Base-by-base conservation (phyloP, 352 stramenopile species). In the Globisporangium solare region DNA sequence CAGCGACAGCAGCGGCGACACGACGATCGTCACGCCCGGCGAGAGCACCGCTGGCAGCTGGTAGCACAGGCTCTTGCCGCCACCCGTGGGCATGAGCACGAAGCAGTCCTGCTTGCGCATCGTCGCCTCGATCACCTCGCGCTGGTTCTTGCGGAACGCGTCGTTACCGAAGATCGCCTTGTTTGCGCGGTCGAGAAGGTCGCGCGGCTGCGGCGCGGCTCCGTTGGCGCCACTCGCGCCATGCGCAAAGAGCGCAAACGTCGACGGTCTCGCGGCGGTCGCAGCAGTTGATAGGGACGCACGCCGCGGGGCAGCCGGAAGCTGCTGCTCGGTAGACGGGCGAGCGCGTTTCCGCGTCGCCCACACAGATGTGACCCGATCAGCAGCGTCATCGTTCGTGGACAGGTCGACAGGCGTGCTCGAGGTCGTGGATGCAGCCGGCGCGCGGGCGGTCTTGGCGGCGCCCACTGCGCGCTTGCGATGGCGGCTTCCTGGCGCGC, bases 11-110 rank as follows among this genome's bases (percentile, higher is more conserved):
- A 99, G 58, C 18, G 94, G 94, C 2, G 90, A 97, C 51, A 98
- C 83, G 1, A 98, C 94, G 37, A 99, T 76, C 0, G 94, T 98
- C 37, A 99, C 72, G 12, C 85, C 79, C 0, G 71, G 66, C 2
- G 73, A 76, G 0, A 92, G 64, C 22, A 92, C 71, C 0, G 81
- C 81, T 14, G 81, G 81, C 1, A 89, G 63, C 68, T 98, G 88
- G 62, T 98, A 98, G 55, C 85, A 97, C 13, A 99, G 68, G 61
- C 82, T 93, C 67, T 95, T 96, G 60, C 87, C 87, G n/a, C 86
- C 87, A 47, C 87, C 88, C 20, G 94, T 98, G 48, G 90, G 86
- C 94, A 98, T 98, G 39, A 98, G 75, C 56, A 97, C 87, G 68
- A 98, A 98, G 45, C 74, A 89, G 76, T 98, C 92, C 45, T 96